A percentile compares a stretch with the other conserved stretches of the same genome.
Conservation (phyloP, 2,329 filamentous ascomycete genomes). For the Sarocladium oryzae region DNA sequence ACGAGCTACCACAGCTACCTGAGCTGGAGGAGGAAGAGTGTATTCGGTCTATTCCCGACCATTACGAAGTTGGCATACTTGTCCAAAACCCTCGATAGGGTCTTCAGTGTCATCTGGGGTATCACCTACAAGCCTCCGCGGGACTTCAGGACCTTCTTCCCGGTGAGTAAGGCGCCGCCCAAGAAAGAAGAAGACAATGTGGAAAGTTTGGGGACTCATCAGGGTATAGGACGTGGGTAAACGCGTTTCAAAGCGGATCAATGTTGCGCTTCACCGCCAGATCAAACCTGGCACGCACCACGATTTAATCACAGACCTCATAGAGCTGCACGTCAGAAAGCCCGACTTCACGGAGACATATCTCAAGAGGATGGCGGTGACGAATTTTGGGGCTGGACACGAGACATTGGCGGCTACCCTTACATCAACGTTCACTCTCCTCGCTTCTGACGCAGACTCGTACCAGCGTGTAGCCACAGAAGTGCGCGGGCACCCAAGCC, state of each 20-base stretch:
- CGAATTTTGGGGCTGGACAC: conserved; percentile 50
- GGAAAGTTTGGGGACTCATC: background rate
- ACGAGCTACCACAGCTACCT: conserved; percentile 43
- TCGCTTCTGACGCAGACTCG: conserved; percentile 31
- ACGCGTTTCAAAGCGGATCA: conserved; percentile 27
- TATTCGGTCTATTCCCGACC: conserved; percentile 43
- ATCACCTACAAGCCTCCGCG: conserved; percentile 37
- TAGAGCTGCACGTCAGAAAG: conserved; percentile 37
- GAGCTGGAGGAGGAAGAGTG: conserved; percentile 45
- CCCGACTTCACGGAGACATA: conserved; percentile 41
- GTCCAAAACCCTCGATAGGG: conserved; percentile 27
- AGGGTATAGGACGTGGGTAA: conserved; percentile 26
- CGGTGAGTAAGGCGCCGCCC: too few species aligned
- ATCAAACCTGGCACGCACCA: conserved; percentile 24
- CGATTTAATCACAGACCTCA: conserved; percentile 41
- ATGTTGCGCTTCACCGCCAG: conserved; percentile 15
- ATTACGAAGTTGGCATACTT: conserved; percentile 33
- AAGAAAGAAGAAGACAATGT: too few species aligned
- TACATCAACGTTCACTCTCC: conserved; percentile 40
- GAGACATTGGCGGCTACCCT: conserved; percentile 48
- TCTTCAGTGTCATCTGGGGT: conserved; percentile 37
- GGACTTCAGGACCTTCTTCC: conserved; percentile 42
- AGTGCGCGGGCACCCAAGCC: conserved; percentile 16
- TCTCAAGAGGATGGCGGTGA: conserved; percentile 44
- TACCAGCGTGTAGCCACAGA: conserved; percentile 28